phyloP scores from a whole-genome alignment of 1,284 basidiomycete species.

The Irpex rosettiformis region DNA sequence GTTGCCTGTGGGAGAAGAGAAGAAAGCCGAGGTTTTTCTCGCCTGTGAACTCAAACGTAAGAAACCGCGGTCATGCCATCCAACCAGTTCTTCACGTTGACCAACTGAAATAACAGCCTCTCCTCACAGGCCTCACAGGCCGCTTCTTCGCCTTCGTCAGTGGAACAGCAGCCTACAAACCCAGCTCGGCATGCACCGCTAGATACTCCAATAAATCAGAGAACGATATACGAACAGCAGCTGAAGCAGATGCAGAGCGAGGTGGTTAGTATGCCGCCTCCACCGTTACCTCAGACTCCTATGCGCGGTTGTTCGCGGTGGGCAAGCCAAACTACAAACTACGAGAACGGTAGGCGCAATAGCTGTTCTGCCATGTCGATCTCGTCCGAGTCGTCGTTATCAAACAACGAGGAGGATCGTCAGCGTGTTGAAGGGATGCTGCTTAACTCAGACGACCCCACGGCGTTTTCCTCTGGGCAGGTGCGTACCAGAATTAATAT shows the following conservation, averaged over 20 bases:
- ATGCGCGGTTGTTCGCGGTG: not conserved
- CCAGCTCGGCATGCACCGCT: not conserved
- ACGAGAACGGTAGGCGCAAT: not conserved
- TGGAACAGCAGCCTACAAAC: not conserved
- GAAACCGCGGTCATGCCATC: not conserved
- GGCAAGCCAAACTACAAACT: not conserved
- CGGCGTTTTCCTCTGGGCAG: not conserved
- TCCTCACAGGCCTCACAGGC: not conserved
- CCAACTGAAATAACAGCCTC: slow-evolving; percentile 6
- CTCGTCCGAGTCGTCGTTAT: not conserved
- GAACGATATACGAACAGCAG: not conserved
- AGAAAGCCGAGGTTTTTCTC: too few species aligned
- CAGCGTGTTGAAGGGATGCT: not conserved
- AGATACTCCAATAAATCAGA: not conserved
- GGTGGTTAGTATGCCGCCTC: not conserved
- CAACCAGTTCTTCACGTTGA: slow-evolving; percentile 1
- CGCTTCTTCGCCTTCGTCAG: not conserved
- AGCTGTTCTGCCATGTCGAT: not conserved
- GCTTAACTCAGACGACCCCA: not conserved
- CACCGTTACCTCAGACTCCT: not conserved
- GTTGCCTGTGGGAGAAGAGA: slow-evolving; percentile 9
- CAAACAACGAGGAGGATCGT: not conserved
- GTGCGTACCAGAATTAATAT: too few species aligned
- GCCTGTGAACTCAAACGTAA: not conserved
- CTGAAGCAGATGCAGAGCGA: not conserved